Percentiles rank a stretch among this genome's conserved stretches.
phyloP scores from a whole-genome alignment of 139 green algal species.

The Diplosphaera chodatii region DNA sequence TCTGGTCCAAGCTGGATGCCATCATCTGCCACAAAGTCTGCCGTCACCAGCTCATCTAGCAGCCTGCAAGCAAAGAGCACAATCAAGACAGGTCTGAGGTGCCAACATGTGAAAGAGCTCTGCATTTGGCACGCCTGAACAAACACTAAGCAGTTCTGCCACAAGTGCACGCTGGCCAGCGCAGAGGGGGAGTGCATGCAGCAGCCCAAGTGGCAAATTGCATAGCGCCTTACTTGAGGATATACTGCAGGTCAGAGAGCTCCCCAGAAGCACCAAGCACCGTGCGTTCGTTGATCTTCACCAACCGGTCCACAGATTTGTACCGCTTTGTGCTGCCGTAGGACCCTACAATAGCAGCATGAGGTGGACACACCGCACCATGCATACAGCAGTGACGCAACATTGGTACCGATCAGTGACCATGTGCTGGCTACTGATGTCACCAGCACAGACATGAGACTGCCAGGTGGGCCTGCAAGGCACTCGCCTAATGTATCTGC shows the following conservation, averaged over 20 bases:
- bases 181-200: no score
- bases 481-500: conserved; percentile 81
- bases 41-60: conserved; percentile 84
- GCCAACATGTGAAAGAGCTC: no score
- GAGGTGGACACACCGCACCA: not conserved
- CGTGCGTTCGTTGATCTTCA: conserved; percentile 63
- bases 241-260: conserved; percentile 92
- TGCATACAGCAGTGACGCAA: not conserved
- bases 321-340: conserved; percentile 98
- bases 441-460: no score
- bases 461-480: no score
- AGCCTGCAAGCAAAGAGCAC: conserved; percentile 30
- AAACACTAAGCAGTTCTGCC: no score
- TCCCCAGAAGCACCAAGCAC: conserved; percentile 85
- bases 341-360: conserved; percentile 38
- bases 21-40: conserved; percentile 91
- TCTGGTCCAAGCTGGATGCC: conserved; percentile 59
- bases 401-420: not conserved
- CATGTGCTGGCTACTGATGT: not conserved
- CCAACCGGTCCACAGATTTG: conserved; percentile 85
- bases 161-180: no score
- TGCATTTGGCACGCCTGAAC: no score
- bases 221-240: conserved; percentile 32
- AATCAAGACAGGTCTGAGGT: no score
- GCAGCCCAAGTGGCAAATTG: no score